Percentiles rank a stretch among this genome's conserved stretches.
phyloP scores from a whole-genome alignment of 176 grass and related monocot genomes.

The Raddia distichophylla region DNA sequence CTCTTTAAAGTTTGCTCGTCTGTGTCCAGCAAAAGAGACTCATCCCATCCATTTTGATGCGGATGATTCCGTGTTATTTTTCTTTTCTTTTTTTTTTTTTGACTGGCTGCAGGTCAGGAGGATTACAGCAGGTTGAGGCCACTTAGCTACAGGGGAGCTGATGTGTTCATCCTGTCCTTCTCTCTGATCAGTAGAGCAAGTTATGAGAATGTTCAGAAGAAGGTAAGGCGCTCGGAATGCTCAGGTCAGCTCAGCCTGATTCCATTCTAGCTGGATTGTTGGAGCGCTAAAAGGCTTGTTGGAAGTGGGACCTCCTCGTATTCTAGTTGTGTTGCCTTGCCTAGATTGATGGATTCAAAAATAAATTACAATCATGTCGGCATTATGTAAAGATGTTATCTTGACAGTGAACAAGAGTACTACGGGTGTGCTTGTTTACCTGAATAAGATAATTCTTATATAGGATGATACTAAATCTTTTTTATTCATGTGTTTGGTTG shows the following conservation, averaged over 20 bases:
- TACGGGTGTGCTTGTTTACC: too few species aligned
- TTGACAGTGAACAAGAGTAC: not conserved
- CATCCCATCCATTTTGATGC: not conserved
- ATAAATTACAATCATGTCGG: not conserved
- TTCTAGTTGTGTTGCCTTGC: not conserved
- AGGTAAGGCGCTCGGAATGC: conserved; percentile 42
- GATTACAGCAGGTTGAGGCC: conserved; percentile 96
- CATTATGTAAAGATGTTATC: not conserved
- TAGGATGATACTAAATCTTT: too few species aligned
- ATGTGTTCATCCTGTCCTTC: conserved; percentile 89
- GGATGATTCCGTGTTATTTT: not conserved
- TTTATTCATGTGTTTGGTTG: too few species aligned
- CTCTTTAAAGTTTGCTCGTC: too few species aligned
- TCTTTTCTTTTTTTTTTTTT: not conserved
- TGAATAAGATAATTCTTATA: too few species aligned
- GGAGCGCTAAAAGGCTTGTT: too few species aligned
- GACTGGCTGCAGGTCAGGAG: conserved; percentile 63
- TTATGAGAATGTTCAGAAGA: conserved; percentile 96
- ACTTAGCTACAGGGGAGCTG: conserved; percentile 86
- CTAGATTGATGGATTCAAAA: not conserved
- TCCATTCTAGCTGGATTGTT: not conserved
- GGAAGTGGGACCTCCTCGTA: not conserved
- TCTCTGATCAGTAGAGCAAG: conserved; percentile 92
- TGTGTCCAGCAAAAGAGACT: not conserved
- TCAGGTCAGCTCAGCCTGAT: not conserved